Evolutionary conservation across 2,329 filamentous ascomycete genomes (phyloP), one percentile per base, ranked within the genome.

Genomic region (Cercospora beticola): DNA sequence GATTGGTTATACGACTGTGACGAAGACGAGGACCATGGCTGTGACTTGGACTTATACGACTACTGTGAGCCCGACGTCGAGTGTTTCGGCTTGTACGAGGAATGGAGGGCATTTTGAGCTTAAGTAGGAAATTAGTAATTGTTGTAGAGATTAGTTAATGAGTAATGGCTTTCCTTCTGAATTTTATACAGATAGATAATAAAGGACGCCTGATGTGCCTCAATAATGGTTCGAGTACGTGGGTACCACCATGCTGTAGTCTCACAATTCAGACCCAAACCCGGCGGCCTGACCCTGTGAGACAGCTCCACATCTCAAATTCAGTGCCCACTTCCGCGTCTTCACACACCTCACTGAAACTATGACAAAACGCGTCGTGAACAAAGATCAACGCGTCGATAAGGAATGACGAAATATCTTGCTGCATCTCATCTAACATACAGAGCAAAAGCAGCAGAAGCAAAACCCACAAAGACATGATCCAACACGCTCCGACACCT

Each of bases 31-130:
- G 49, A 71, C 66, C 0, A 66, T 69, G 43, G 61, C 36, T 5
- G 52, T 67, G 23, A 69, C 64, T 14, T 72, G 68, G 68, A 72
- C 70, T 1, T 65, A 62, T 49, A 70, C 68, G 33, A 68, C 67
- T 3, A 68, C 62, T 2, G 40, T 49, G 2, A 68, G 54, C n/a
- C 68, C 70, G 5, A 43, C 62, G 10, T 67, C 70, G 16, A 52
- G 46, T 5, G 65, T 46, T 7, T 60, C 62, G 26, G 66, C 65
- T 21, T 72, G 70, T 31, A 61, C 43, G 46, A 49, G 30, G 62
- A 61, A 64, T 21, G 70, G 70, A 33, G 70, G 70, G 28, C 68
- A 69, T 63, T 69, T 70, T 46, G 66, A 62, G 14, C 21, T 36
- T n/a, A 23, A 61, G 7, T 64, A 49, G 61, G n/a, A n/a, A n/a